Conservation (phyloP, 2,329 filamentous ascomycete genomes). For the Xylariaceae sp. region DNA sequence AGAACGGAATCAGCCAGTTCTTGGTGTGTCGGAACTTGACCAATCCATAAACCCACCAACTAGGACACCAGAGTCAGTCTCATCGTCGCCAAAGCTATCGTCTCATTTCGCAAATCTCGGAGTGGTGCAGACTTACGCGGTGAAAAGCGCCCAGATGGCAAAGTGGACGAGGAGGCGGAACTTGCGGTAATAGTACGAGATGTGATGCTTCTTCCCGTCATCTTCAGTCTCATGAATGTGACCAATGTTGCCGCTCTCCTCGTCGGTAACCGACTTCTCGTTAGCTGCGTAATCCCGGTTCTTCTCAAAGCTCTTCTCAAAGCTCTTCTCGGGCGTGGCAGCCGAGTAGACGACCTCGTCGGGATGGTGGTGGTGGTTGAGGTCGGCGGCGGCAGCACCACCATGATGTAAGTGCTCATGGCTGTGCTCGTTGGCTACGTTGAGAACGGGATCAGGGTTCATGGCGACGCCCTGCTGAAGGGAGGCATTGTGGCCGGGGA, state of each 20-base stretch:
- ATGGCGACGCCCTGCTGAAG: slow-evolving; percentile 14
- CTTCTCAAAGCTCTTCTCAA: slow-evolving; percentile 31
- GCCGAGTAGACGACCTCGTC: slow-evolving; percentile 46
- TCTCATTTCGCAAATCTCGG: neutral
- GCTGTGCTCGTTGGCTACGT: slow-evolving; percentile 37
- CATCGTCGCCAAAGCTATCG: neutral
- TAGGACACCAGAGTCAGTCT: slow-evolving; percentile 17
- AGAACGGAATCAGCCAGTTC: slow-evolving; percentile 82
- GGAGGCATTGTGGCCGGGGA: slow-evolving; percentile 18
- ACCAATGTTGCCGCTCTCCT: slow-evolving; percentile 27
- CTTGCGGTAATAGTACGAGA: slow-evolving; percentile 35
- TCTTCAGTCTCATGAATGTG: slow-evolving; percentile 16
- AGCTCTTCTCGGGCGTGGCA: slow-evolving; percentile 31
- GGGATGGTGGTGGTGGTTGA: slow-evolving; percentile 26
- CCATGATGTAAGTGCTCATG: slow-evolving; percentile 41
- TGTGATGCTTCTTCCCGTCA: slow-evolving; percentile 13
- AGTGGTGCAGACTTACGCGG: slow-evolving; percentile 27
- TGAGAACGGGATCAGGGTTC: slow-evolving; percentile 20
- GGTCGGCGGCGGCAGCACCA: slow-evolving; percentile 27
- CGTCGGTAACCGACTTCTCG: slow-evolving; percentile 28
- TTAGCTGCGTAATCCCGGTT: slow-evolving; percentile 32
- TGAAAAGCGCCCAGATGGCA: slow-evolving; percentile 35
- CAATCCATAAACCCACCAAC: slow-evolving; percentile 37
- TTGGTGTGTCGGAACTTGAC: slow-evolving; percentile 64
- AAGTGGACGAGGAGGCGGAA: slow-evolving; percentile 42